Percentiles rank a stretch among this genome's conserved stretches.
Evolutionary conservation across 139 green algal species (phyloP).

Genomic region (Haematococcus sp.): DNA sequence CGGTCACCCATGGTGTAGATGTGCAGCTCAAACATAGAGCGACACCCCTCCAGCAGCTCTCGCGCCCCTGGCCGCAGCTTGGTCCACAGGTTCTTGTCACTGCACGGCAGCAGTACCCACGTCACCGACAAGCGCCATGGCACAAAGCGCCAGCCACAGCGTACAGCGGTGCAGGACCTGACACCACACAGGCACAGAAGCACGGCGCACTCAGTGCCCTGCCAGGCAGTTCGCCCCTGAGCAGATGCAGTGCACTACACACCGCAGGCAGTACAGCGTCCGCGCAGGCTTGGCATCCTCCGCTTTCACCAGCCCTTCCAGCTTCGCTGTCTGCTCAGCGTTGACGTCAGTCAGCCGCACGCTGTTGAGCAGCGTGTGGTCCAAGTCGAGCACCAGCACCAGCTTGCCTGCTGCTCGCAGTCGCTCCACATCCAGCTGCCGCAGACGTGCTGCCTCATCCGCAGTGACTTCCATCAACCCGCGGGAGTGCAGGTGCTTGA

Average conservation of each 20-base stretch:
- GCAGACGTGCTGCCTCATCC: slow-evolving; percentile 39
- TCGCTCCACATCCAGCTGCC: slow-evolving; percentile 14
- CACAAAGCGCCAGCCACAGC: no score
- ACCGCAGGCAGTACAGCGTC: no score
- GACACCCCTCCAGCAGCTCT: slow-evolving; percentile 34
- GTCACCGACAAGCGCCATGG: background rate
- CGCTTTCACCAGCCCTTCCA: no score
- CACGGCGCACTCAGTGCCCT: no score
- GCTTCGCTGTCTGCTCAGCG: no score
- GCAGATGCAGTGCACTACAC: no score
- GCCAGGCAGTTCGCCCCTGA: no score
- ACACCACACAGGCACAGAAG: no score
- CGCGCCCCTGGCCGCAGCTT: slow-evolving; percentile 81
- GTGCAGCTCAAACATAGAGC: slow-evolving; percentile 79
- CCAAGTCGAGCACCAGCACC: slow-evolving; percentile 89
- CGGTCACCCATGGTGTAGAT: slow-evolving; percentile 97
- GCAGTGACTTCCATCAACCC: slow-evolving; percentile 35
- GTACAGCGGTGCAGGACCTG: no score
- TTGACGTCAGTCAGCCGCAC: slow-evolving; percentile 35
- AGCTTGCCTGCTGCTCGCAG: slow-evolving; percentile 46
- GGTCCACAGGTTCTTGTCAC: slow-evolving; percentile 85
- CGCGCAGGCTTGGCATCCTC: no score
- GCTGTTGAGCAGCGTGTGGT: slow-evolving; percentile 94
- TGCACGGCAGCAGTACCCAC: background rate
- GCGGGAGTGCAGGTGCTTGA: slow-evolving; percentile 36